Conservation (phyloP, 805 yeast species). For the Lipomyces yamadae region DNA sequence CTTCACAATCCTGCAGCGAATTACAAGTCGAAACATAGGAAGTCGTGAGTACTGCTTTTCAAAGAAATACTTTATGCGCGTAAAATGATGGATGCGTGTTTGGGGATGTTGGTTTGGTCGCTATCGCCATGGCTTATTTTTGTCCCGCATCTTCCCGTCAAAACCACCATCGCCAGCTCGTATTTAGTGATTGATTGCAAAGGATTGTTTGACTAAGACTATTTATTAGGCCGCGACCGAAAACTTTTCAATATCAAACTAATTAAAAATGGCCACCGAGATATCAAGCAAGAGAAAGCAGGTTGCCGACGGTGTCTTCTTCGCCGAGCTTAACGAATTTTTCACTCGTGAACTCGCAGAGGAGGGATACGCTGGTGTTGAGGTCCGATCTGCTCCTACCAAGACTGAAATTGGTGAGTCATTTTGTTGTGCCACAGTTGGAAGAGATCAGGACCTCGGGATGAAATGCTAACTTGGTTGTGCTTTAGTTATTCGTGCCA, state of each 20-base stretch:
- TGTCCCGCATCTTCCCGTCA: background rate
- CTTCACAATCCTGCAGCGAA: background rate
- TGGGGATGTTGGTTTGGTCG: background rate
- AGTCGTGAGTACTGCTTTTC: background rate
- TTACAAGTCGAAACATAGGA: background rate
- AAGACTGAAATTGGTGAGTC: conserved; percentile 77
- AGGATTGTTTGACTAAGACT: background rate
- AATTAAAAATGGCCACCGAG: conserved; percentile 45
- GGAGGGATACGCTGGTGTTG: conserved; percentile 99
- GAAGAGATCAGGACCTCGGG: background rate
- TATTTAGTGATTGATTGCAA: background rate
- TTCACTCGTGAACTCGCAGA: conserved; percentile 99
- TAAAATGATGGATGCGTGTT: background rate
- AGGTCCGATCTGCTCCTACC: conserved; percentile 97
- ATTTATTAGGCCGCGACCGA: background rate
- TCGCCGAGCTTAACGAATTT: conserved; percentile 99
- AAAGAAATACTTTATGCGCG: background rate
- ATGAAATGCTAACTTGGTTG: conserved; percentile 7
- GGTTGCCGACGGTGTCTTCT: conserved; percentile 99
- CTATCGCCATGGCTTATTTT: background rate
- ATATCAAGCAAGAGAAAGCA: conserved; percentile 98
- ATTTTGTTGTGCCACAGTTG: conserved; percentile 44
- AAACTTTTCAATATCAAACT: background rate
- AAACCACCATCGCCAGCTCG: no score
- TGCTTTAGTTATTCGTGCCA: conserved; percentile 83